phyloP scores from a whole-genome alignment of 768 basidiomycete species.

The Mycena indigotica region DNA sequence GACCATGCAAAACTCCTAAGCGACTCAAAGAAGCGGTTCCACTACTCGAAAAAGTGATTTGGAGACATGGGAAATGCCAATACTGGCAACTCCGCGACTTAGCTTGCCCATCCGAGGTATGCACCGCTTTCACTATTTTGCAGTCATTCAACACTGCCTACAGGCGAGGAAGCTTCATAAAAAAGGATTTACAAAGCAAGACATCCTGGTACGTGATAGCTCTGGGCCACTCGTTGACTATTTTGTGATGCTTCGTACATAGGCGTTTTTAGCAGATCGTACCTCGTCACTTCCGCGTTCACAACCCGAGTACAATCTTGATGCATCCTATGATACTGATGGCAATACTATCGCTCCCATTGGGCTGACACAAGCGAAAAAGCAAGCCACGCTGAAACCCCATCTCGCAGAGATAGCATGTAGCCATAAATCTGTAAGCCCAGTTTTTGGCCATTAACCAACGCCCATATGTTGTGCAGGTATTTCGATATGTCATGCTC shows the following conservation, averaged over 20 bases:
- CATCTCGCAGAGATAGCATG: constrained; percentile 81
- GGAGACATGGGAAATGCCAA: constrained; percentile 68
- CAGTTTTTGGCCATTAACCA: background rate
- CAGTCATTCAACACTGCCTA: background rate
- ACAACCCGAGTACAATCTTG: constrained; percentile 44
- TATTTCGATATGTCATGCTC: constrained; percentile 64
- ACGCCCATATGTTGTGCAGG: constrained; percentile 42
- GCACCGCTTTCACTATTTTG: constrained; percentile 3
- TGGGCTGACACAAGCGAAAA: constrained; percentile 50
- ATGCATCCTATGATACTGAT: constrained; percentile 56
- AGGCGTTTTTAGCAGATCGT: constrained; percentile 75
- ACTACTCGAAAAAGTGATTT: constrained; percentile 62
- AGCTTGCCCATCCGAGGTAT: constrained; percentile 79
- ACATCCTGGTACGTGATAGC: constrained; percentile 56
- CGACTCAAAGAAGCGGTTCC: constrained; percentile 59
- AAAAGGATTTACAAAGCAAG: constrained; percentile 54
- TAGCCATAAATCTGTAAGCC: constrained; percentile 58
- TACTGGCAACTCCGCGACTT: constrained; percentile 66
- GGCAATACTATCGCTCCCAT: constrained; percentile 48
- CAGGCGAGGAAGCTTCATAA: constrained; percentile 32
- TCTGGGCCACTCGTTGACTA: constrained; percentile 7
- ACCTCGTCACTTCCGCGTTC: constrained; percentile 52
- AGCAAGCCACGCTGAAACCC: constrained; percentile 58
- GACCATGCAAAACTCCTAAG: constrained; percentile 70
- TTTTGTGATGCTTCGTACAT: too few relatives aligned